These are phyloP conservation scores for Nicotiana attenuata DNA, from an alignment of 257 asterid species.

Conservation along the genomic window DNA sequence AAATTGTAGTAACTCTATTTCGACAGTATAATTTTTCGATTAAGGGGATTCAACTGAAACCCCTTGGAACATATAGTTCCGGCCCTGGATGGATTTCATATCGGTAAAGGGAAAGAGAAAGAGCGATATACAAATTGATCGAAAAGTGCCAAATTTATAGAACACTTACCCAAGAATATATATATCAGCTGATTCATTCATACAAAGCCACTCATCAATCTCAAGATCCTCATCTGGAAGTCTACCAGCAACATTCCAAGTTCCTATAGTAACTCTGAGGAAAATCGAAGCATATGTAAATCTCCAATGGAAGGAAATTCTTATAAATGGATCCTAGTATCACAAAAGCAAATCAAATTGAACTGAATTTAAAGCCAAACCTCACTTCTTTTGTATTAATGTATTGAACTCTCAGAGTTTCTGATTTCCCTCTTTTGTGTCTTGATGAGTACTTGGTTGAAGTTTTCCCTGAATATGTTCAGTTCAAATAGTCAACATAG, in stretches of 20 bases:
- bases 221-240: slow-evolving; percentile 64
- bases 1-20: neutral
- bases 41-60: neutral
- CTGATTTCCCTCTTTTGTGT: slow-evolving; percentile 91
- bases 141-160: neutral
- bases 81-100: neutral
- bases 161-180: slow-evolving; percentile 64
- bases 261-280: slow-evolving; percentile 69
- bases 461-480: slow-evolving; percentile 35
- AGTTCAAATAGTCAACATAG: neutral
- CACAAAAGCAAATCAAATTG: neutral
- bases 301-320: neutral
- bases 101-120: neutral
- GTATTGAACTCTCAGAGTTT: slow-evolving; percentile 73
- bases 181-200: slow-evolving; percentile 80
- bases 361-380: slow-evolving; percentile 48
- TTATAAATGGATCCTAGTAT: neutral
- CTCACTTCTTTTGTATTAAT: slow-evolving; percentile 84
- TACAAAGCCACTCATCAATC: slow-evolving; percentile 81
- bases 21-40: neutral
- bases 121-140: neutral
- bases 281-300: neutral
- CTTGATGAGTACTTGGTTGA: slow-evolving; percentile 27
- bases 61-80: neutral
- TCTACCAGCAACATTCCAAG: slow-evolving; percentile 95